A percentile compares a stretch with the other conserved stretches of the same genome.
phyloP scores from a whole-genome alignment of 2,329 filamentous ascomycete species.

The Chalaropsis thielavioides region DNA sequence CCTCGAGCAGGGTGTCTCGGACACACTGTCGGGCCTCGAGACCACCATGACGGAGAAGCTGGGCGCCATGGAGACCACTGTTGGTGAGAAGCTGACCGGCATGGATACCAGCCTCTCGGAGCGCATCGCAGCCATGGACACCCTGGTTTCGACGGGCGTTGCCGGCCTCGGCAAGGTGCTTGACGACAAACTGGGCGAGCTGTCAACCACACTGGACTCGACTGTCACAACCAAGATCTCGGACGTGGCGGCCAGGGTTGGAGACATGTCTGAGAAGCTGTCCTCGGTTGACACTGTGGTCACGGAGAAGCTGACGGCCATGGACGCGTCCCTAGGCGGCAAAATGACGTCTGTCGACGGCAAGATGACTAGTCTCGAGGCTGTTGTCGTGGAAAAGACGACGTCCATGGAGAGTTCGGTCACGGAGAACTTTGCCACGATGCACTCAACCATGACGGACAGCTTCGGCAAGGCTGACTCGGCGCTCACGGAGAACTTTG shows the following conservation, averaged over 20 bases:
- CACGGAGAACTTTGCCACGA: conserved; percentile 15
- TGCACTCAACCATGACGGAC: conserved; percentile 16
- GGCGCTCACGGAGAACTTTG: conserved; percentile 17
- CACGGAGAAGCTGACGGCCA: conserved; percentile 7
- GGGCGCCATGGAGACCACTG: background rate
- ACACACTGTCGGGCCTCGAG: conserved; percentile 15
- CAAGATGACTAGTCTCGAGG: conserved; percentile 15
- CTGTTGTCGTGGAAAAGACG: conserved; percentile 12
- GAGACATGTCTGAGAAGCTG: background rate
- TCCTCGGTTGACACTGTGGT: background rate
- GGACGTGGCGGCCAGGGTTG: conserved; percentile 7
- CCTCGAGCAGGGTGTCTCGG: conserved; percentile 11
- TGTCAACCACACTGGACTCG: conserved; percentile 8
- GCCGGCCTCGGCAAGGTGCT: conserved; percentile 12
- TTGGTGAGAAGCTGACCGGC: conserved; percentile 14
- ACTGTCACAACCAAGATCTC: background rate
- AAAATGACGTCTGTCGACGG: conserved; percentile 13
- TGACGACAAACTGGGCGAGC: conserved; percentile 9
- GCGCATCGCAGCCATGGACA: conserved; percentile 8
- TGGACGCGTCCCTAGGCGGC: background rate
- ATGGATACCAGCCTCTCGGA: conserved; percentile 10
- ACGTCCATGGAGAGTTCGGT: conserved; percentile 13
- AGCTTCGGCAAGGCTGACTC: conserved; percentile 13
- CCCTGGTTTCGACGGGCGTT: background rate
- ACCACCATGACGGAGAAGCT: background rate